These are phyloP conservation scores for Fusarium gaditjirri DNA, from an alignment of 2,329 filamentous ascomycete genomes.

Conservation along the genomic window DNA sequence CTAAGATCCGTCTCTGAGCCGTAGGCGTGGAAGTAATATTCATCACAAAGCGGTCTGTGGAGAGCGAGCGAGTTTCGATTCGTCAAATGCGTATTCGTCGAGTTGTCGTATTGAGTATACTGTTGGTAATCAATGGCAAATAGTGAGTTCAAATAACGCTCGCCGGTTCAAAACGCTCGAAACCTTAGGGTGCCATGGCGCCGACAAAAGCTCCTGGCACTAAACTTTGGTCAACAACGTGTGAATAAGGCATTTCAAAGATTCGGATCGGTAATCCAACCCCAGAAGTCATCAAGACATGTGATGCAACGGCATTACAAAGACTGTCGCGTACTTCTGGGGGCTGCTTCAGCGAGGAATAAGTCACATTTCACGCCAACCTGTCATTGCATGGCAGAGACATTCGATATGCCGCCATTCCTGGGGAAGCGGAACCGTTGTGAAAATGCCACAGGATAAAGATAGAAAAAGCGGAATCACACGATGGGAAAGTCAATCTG, in stretches of 20 bases:
- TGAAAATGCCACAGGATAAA: slow-evolving; percentile 3
- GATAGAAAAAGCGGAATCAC: slow-evolving; percentile 15
- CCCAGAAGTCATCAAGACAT: background rate
- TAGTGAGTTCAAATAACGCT: slow-evolving; percentile 4
- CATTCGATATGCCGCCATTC: background rate
- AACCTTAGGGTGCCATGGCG: slow-evolving; percentile 21
- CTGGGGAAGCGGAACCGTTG: background rate
- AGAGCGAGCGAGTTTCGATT: slow-evolving; percentile 21
- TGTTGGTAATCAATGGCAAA: background rate
- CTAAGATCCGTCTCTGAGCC: slow-evolving; percentile 14
- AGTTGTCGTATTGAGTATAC: background rate
- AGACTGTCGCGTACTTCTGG: slow-evolving; percentile 5
- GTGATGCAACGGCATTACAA: slow-evolving; percentile 2
- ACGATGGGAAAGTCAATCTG: slow-evolving; percentile 7
- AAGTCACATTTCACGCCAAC: background rate
- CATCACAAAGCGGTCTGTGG: background rate
- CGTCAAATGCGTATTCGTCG: background rate
- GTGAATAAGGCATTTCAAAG: background rate
- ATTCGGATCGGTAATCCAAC: slow-evolving; percentile 1
- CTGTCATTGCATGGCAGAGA: background rate
- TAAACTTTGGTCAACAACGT: slow-evolving; percentile 1
- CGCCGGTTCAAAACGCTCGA: background rate
- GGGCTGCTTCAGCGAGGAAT: background rate
- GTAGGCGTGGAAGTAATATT: background rate
- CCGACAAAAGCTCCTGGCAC: background rate